Base-by-base conservation (phyloP, 768 basidiomycete genomes). In the Hypsizygus marmoreus region DNA sequence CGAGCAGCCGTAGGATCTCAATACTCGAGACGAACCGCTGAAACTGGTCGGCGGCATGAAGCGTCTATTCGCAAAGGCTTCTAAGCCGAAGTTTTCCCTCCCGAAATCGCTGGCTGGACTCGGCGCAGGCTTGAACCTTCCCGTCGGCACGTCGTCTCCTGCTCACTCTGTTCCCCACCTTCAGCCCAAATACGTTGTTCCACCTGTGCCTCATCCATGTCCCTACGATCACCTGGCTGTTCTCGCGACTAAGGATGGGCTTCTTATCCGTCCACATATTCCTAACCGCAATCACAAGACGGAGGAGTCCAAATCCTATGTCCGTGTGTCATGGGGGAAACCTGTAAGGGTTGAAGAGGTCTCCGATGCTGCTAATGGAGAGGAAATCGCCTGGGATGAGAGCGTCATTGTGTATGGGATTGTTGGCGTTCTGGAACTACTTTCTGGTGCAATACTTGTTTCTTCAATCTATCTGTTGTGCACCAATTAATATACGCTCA, bases 191-290 rank as follows among this genome's bases (percentile, higher is more conserved):
- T 75, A 80, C 49, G 63, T 77, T 46, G 69, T 88, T 14, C 84
- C 88, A 7, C 76, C 88, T 2, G 65, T 85, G 11, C 84, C 84
- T n/a, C 86, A 90, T 60, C 88, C 88, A 20, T 79, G 76, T 54
- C 86, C 89, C 6, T 69, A 90, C 59, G 80, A 84, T 35, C 73
- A 81, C 49, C 79, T 93, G 31, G 77, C 77, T n/a, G 50, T 91
- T 24, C 58, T 84, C 30, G 75, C 73, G 3, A 77, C 84, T 1
- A 64, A 70, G 13, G 72, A 78, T 6, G 89, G 87, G 4, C 73
- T 93, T n/a, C 58, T 88, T 39, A 69, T 92, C 42, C 75, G 82
- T 33, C 86, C 84, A 16, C 77, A 81, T 56, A 49, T 70, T 16
- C 55, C 66, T 25, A 70, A 50, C 34, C 51, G 41, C 30, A 56